Percentiles rank a stretch among this genome's conserved stretches.
phyloP scores from a whole-genome alignment of 1,284 basidiomycete genomes.

The Fomitopsis schrenkii region DNA sequence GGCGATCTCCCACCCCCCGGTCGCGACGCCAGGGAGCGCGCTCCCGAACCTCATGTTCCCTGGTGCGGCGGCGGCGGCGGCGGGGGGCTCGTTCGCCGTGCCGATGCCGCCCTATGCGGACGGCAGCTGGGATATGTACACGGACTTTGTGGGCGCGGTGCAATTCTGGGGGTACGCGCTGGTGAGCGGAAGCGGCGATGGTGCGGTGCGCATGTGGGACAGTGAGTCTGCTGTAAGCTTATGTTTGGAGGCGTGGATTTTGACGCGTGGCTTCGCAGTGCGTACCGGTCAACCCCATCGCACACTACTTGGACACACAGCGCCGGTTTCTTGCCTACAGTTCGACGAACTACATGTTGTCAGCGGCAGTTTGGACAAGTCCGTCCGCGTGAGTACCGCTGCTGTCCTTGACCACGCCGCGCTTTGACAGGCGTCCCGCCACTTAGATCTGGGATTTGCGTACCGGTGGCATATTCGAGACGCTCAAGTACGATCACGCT shows the following conservation, averaged over 20 bases:
- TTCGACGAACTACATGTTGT: conserved; percentile 96
- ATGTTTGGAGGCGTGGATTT: too few species aligned
- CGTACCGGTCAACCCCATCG: conserved; percentile 96
- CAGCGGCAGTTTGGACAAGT: conserved; percentile 91
- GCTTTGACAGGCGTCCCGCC: conserved; percentile 3
- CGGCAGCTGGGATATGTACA: conserved; percentile 92
- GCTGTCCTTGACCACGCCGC: not conserved
- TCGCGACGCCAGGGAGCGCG: conserved; percentile 37
- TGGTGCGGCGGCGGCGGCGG: conserved; percentile 52
- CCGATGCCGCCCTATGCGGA: conserved; percentile 87
- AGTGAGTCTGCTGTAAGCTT: conserved; percentile 51
- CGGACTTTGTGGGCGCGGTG: conserved; percentile 96
- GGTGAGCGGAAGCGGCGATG: conserved; percentile 95
- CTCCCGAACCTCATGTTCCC: conserved; percentile 47
- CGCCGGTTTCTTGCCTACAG: conserved; percentile 91
- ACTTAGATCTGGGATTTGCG: conserved; percentile 94
- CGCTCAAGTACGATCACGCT: conserved; percentile 87
- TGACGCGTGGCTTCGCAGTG: conserved; percentile 49
- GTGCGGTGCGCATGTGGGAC: conserved; percentile 99
- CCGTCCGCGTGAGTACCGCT: conserved; percentile 65
- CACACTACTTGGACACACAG: conserved; percentile 91
- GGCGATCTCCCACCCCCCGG: conserved; percentile 92
- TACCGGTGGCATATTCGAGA: conserved; percentile 84
- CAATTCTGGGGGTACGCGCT: conserved; percentile 99
- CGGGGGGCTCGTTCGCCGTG: conserved; percentile 69